Base-by-base conservation (phyloP, 257 asterid genomes). In the Solanum commersonii region DNA sequence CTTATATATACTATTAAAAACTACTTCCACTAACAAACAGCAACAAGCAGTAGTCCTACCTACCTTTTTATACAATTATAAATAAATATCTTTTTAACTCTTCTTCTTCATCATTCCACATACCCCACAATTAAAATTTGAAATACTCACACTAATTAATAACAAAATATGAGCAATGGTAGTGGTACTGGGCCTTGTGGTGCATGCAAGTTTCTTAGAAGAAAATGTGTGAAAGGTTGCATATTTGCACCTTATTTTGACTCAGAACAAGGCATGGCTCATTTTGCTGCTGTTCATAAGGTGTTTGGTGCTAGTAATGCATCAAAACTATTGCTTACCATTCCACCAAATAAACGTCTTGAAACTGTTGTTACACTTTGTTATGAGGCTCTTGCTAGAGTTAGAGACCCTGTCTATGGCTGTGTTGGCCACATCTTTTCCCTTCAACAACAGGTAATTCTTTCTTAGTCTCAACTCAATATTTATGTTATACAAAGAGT, bases 301-400 rank as follows among this genome's bases (percentile, higher is more conserved):
- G 93, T 92, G 14, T 92, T 92, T 42, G 94, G 94, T 46, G 92
- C 94, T 37, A 90, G 93, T 86, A 92, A 90, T 72, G 93, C 90
- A 2, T 90, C 93, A n/a, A 90, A 92, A 67, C 52, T 92, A 88
- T 71, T 92, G 52, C 83, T 72, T 4, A 85, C 81, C 1, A 84
- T 90, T 46, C 93, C 92, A 5, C 76, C 90, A 6, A 87, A 90
- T 85, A 88, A 87, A 86, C 92, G 94, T 12, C 84, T 89, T 4
- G 93, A 90, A 70, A 90, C 91, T 38, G 94, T 90, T 14, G 90
- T 90, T 27, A 90, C 94, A 0, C 89, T 92, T 8, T 90, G 92
- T 38, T 90, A 90, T 25, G 94, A 92, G 35, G 94, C 94, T 16
- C 89, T 87, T 5, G 89, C 92, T 49, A 87, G 94, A 89, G 85